Percentiles rank a stretch among this genome's conserved stretches.
Evolutionary conservation across 176 grass and related monocot genomes (phyloP).

Genomic region (Aegilops speltoides): DNA sequence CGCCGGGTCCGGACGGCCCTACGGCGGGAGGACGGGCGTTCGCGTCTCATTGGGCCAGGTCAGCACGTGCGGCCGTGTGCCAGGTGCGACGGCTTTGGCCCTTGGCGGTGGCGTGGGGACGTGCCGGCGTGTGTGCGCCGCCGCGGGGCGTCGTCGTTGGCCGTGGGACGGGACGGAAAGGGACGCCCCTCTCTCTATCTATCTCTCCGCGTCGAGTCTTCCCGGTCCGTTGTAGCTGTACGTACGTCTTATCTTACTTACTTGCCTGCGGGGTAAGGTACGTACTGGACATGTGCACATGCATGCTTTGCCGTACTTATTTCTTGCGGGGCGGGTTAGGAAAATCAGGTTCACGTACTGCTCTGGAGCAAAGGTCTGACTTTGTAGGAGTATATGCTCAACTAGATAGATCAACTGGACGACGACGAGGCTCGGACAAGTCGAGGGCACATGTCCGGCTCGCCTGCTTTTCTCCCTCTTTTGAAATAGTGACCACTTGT

Average conservation of each 20-base stretch:
- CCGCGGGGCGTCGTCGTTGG: not conserved
- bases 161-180: not conserved
- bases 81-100: conserved; percentile 21
- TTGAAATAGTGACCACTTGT: not conserved
- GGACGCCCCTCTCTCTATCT: not conserved
- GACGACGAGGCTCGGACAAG: not conserved
- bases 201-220: not conserved
- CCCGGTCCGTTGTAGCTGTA: not conserved
- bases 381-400: not conserved
- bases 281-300: not conserved
- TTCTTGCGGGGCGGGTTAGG: not conserved
- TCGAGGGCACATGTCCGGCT: too few relatives aligned
- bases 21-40: not conserved
- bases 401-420: too few relatives aligned
- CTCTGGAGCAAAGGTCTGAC: not conserved
- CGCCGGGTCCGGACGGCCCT: not conserved
- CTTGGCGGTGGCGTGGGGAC: conserved; percentile 34
- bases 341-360: not conserved
- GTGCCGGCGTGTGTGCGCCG: not conserved
- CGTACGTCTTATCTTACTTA: not conserved
- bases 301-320: not conserved
- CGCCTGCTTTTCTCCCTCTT: too few relatives aligned
- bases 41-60: conserved; percentile 16
- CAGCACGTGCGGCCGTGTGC: conserved; percentile 25
- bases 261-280: not conserved